Evolutionary conservation across 768 basidiomycete species (phyloP), one percentile per base, ranked within the genome.

Genomic region (Russula ochroleuca): DNA sequence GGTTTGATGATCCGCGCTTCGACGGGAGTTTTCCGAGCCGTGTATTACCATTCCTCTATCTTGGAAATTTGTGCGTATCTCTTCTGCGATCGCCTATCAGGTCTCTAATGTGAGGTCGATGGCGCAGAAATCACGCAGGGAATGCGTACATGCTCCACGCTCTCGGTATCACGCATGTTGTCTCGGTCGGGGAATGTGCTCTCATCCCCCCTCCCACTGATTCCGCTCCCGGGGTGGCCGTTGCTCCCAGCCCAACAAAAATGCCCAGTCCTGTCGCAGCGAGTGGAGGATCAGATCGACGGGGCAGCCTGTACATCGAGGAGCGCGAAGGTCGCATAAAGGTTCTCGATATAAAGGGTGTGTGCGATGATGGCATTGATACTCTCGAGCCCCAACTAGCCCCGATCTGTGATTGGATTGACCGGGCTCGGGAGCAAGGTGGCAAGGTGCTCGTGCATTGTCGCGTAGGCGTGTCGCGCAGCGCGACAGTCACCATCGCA

Each of bases 101-200:
- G 69, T 68, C 63, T 52, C 70, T 68, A 69, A 69, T 69, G 19
- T 59, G 14, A 13, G 49, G 53, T 56, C 62, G 10, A 50, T 25
- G 48, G 45, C 37, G 48, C 64, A 93, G 93, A 73, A 92, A 94
- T 69, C 96, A 98, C 69, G 96, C 96, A 0, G 79, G 87, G 31
- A 98, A 98, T 74, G 94, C 86, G 58, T 92, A 91, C 70, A 97
- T 98, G 94, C 85, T 98, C 3, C 90, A 94, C 70, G 92, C 93
- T 3, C 83, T 98, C 17, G 94, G 94, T 28, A 95, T 98, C 70
- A 96, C 94, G 2, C 95, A 98, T 72, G 94, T 98, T 66, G 94
- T 98, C 33, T 94, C 92, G 10, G 94, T 98, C 3, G 96, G 96
- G 54, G 96, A 98, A 78, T 94, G 92, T 65, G 92, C 95, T 13